phyloP scores from a whole-genome alignment of 1,284 basidiomycete genomes.

The Moniliella sp. region DNA sequence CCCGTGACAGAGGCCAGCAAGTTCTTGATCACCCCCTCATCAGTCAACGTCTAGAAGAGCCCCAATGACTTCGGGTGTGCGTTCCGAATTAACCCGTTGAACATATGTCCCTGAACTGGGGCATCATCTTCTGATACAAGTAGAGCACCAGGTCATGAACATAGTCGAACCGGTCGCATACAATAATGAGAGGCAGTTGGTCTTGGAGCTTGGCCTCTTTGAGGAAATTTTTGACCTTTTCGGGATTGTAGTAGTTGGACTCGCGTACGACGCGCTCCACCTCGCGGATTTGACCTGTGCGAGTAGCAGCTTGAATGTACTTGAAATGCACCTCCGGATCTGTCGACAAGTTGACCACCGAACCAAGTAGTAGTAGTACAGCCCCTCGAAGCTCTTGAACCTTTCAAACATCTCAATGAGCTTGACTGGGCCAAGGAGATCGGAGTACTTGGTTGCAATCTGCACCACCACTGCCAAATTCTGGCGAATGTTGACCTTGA shows the following conservation, averaged over 20 bases:
- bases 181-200: conserved; percentile 95
- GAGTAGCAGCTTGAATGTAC: conserved; percentile 95
- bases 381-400: conserved; percentile 91
- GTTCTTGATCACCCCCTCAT: conserved; percentile 83
- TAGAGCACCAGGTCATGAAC: conserved; percentile 97
- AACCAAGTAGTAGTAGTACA: conserved; percentile 95
- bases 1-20: conserved; percentile 80
- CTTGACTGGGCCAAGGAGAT: conserved; percentile 85
- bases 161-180: conserved; percentile 99
- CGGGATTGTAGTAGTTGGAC: conserved; percentile 89
- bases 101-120: conserved; percentile 98
- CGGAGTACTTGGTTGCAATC: conserved; percentile 96
- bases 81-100: conserved; percentile 83
- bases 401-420: conserved; percentile 96
- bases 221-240: conserved; percentile 99
- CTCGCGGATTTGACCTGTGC: conserved; percentile 92
- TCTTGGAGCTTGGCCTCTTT: conserved; percentile 80
- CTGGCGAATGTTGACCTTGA: conserved; percentile 85
- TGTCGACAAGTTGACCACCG: conserved; percentile 83
- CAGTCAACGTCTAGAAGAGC: conserved; percentile 94
- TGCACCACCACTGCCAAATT: conserved; percentile 91
- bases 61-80: conserved; percentile 94
- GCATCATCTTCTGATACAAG: conserved; percentile 89
- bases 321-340: conserved; percentile 98
- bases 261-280: conserved; percentile 96